Conservation (phyloP, 2,329 filamentous ascomycete species). For the Paecilomyces dactylethromorphus region DNA sequence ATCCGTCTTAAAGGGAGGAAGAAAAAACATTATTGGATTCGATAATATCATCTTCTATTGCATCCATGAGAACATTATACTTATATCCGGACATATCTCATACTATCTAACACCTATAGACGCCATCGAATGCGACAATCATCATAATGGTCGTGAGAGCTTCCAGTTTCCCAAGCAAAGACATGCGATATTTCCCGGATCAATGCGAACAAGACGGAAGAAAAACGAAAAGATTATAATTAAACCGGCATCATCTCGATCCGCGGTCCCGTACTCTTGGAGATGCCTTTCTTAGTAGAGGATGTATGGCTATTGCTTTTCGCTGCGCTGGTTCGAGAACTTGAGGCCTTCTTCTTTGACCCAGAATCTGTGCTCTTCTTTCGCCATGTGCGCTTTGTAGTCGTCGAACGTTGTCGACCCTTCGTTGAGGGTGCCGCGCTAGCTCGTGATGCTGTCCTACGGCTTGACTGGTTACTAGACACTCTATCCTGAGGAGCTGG, state of each 20-base stretch:
- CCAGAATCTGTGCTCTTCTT: not conserved
- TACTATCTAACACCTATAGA: not conserved
- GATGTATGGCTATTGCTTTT: conserved; percentile 15
- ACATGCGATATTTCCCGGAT: not conserved
- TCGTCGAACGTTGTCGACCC: not conserved
- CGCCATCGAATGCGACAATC: not conserved
- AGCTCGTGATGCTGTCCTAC: not conserved
- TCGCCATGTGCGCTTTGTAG: not conserved
- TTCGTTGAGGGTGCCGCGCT: not conserved
- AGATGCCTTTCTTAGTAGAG: conserved; percentile 16
- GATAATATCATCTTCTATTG: not conserved
- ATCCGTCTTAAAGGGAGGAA: not conserved
- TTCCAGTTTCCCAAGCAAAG: not conserved
- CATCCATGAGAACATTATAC: not conserved
- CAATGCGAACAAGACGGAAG: not conserved
- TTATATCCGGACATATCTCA: not conserved
- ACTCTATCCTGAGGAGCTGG: not conserved
- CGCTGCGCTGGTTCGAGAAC: conserved; percentile 8
- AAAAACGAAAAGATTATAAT: conserved; percentile 4
- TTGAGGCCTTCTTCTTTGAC: not conserved
- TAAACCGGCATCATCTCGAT: conserved; percentile 36
- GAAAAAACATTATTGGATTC: too few relatives aligned
- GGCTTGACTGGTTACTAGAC: not conserved
- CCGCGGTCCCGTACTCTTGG: conserved; percentile 16
- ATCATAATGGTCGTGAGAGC: not conserved